A percentile compares a stretch with the other conserved stretches of the same genome.
Evolutionary conservation across 805 yeast species (phyloP).

Genomic region (Candida easanensis): DNA sequence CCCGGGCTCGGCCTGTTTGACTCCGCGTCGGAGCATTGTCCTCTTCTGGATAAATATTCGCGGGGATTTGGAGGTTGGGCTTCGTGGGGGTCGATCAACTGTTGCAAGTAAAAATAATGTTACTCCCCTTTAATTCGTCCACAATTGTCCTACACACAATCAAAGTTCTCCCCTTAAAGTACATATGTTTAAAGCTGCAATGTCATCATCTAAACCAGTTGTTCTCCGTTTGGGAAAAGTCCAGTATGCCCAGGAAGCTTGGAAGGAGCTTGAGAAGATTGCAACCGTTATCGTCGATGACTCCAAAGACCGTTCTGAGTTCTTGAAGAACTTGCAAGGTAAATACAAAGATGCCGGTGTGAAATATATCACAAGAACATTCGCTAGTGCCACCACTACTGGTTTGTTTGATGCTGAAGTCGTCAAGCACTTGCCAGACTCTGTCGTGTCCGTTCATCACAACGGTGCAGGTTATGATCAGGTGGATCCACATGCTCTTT

Average conservation of each 20-base stretch:
- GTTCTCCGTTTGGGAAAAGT: conserved; percentile 66
- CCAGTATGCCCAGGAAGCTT: conserved; percentile 58
- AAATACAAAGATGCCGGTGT: conserved; percentile 29
- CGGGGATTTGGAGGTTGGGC: too few species aligned
- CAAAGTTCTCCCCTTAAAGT: too few species aligned
- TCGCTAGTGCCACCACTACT: conserved; percentile 46
- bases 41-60: too few species aligned
- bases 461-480: conserved; percentile 80
- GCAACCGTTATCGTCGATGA: conserved; percentile 44
- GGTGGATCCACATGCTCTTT: conserved; percentile 53
- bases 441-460: conserved; percentile 54
- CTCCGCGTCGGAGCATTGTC: not conserved
- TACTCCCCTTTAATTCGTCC: too few species aligned
- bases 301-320: conserved; percentile 37
- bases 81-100: too few species aligned
- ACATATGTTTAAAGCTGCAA: conserved; percentile 3
- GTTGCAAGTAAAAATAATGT: too few species aligned
- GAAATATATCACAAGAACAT: conserved; percentile 48
- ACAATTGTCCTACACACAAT: too few species aligned
- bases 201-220: conserved; percentile 41
- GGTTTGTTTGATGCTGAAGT: conserved; percentile 68
- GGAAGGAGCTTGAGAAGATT: conserved; percentile 51
- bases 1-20: not conserved
- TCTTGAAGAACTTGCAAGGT: conserved; percentile 33
- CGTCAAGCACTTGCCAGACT: conserved; percentile 48